Evolutionary conservation across 2,329 filamentous ascomycete genomes (phyloP).

Genomic region (Fusarium tuaranense): DNA sequence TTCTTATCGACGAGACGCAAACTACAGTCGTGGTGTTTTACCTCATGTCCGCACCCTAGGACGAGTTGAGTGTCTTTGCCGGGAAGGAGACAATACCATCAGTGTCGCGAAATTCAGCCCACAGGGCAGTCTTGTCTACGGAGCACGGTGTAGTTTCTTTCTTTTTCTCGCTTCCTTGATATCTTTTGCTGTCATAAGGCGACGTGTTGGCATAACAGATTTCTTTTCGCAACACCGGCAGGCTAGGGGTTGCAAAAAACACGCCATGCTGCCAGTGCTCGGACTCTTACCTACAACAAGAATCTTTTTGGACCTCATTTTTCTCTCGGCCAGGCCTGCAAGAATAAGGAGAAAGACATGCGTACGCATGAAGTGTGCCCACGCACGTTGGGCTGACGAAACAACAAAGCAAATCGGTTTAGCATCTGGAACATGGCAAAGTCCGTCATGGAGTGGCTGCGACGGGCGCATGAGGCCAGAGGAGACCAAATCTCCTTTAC

Average conservation of each 20-base stretch:
- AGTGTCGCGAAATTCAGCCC: not conserved
- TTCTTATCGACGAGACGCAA: conserved; percentile 7
- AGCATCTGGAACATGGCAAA: conserved; percentile 4
- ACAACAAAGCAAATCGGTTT: conserved; percentile 23
- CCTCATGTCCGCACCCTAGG: not conserved
- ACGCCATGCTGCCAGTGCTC: not conserved
- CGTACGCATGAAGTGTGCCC: not conserved
- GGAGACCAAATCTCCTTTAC: conserved; percentile 40
- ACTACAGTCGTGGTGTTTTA: conserved; percentile 5
- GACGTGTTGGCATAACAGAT: not conserved
- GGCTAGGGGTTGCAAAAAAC: not conserved
- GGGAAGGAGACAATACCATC: not conserved
- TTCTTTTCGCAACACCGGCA: not conserved
- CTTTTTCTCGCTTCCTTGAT: not conserved
- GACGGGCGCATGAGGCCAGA: conserved; percentile 20
- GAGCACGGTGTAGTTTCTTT: not conserved
- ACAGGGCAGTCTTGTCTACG: not conserved
- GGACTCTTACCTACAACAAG: not conserved
- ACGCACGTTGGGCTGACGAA: conserved; percentile 10
- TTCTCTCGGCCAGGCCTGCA: conserved; percentile 16
- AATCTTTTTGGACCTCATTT: not conserved
- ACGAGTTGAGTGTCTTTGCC: not conserved
- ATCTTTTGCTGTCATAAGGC: not conserved
- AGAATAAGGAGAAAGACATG: conserved; percentile 29
- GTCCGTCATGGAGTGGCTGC: conserved; percentile 26